phyloP scores from a whole-genome alignment of 1,284 basidiomycete genomes.

The Ustilago vetiveriae region DNA sequence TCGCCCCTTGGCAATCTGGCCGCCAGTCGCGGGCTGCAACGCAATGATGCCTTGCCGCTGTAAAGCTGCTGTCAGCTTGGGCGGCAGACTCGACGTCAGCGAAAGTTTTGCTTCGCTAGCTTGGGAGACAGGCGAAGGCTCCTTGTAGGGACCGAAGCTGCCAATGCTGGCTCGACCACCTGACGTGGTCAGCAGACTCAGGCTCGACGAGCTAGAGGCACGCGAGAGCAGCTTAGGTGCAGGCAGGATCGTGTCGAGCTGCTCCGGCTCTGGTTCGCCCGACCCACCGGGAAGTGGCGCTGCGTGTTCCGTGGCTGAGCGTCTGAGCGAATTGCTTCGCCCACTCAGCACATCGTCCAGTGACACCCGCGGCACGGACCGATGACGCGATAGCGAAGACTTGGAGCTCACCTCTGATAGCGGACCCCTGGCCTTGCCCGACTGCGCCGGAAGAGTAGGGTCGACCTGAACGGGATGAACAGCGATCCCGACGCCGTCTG shows the following conservation, averaged over 20 bases:
- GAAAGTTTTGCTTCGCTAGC: slow-evolving; percentile 7
- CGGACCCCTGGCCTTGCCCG: not conserved
- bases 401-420: slow-evolving; percentile 10
- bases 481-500: slow-evolving; percentile 29
- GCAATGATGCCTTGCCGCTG: slow-evolving; percentile 53
- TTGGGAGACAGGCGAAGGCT: slow-evolving; percentile 9
- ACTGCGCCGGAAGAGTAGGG: not conserved
- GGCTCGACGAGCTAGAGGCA: slow-evolving; percentile 44
- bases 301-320: slow-evolving; percentile 30
- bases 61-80: slow-evolving; percentile 34
- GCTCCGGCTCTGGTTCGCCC: slow-evolving; percentile 36
- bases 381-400: slow-evolving; percentile 28
- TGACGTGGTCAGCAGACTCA: slow-evolving; percentile 49
- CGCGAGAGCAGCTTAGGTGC: slow-evolving; percentile 42
- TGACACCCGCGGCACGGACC: slow-evolving; percentile 37
- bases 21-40: slow-evolving; percentile 10
- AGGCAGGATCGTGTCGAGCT: slow-evolving; percentile 45
- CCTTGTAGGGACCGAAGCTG: slow-evolving; percentile 13
- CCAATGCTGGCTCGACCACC: slow-evolving; percentile 53
- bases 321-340: slow-evolving; percentile 31
- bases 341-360: slow-evolving; percentile 42
- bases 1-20: slow-evolving; percentile 1
- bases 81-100: slow-evolving; percentile 38
- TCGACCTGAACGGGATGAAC: slow-evolving; percentile 14
- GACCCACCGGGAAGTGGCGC: slow-evolving; percentile 10